These are phyloP conservation scores for Beauveria scarabaeidicola DNA, from an alignment of 2,329 filamentous ascomycete species.

Conservation along the genomic window DNA sequence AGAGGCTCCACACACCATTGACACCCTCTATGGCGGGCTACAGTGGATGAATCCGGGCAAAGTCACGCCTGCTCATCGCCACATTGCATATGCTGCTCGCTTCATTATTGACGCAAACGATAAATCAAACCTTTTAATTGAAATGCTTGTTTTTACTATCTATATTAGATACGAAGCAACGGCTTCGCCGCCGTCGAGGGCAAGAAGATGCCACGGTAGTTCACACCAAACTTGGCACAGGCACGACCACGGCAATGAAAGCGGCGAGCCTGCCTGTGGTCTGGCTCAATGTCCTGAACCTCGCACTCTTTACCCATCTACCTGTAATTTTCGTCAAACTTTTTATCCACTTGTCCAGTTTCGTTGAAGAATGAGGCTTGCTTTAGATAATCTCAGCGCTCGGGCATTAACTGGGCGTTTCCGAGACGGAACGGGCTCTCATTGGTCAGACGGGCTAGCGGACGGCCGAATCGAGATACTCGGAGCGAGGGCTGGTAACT, in stretches of 20 bases:
- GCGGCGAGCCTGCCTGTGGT: constrained; percentile 42
- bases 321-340: constrained; percentile 45
- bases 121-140: too few species aligned
- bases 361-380: not conserved
- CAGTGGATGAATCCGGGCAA: constrained; percentile 50
- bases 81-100: constrained; percentile 47
- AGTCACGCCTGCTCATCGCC: constrained; percentile 45
- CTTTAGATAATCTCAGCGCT: not conserved
- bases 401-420: not conserved
- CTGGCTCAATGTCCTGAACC: constrained; percentile 49
- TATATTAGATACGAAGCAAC: constrained; percentile 18
- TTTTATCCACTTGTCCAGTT: not conserved
- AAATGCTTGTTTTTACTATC: too few species aligned
- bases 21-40: constrained; percentile 49
- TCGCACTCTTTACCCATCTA: constrained; percentile 41
- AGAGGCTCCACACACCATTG: constrained; percentile 47
- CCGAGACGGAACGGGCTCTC: not conserved
- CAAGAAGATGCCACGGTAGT: constrained; percentile 41
- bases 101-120: constrained; percentile 44
- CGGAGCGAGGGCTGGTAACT: not conserved
- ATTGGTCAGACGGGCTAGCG: not conserved
- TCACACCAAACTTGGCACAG: constrained; percentile 51
- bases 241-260: constrained; percentile 53
- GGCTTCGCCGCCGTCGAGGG: constrained; percentile 52
- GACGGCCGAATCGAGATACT: not conserved